Evolutionary conservation across 768 basidiomycete genomes (phyloP).

Genomic region (Chiua virens): DNA sequence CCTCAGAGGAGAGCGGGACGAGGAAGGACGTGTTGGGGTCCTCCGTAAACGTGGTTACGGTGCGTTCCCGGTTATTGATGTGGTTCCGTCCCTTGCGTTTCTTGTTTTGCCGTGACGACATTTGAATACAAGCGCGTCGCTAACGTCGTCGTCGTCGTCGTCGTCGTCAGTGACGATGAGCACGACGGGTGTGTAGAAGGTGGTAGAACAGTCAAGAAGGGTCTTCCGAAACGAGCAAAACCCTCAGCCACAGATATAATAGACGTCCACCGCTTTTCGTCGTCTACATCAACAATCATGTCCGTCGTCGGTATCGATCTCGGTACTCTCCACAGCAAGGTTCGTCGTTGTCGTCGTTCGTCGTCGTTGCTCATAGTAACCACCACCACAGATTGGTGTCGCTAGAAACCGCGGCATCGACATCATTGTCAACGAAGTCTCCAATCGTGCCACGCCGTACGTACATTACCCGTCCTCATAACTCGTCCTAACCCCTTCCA

Average conservation of each 20-base stretch:
- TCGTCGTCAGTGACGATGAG: neutral
- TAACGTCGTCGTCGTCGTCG: neutral
- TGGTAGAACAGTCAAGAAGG: conserved; percentile 29
- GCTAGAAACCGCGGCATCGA: conserved; percentile 96
- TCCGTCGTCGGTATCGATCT: conserved; percentile 96
- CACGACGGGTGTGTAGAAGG: conserved; percentile 16
- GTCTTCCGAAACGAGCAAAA: conserved; percentile 21
- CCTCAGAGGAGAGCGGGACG: conserved; percentile 52
- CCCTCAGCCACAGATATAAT: conserved; percentile 18
- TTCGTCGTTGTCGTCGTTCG: conserved; percentile 21
- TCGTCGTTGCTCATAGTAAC: neutral
- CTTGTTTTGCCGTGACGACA: conserved; percentile 65
- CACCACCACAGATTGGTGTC: conserved; percentile 74
- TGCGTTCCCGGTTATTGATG: conserved; percentile 59
- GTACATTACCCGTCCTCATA: conserved; percentile 29
- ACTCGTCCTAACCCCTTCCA: conserved; percentile 32
- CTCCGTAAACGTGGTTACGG: conserved; percentile 66
- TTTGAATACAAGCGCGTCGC: conserved; percentile 11
- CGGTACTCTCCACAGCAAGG: conserved; percentile 88
- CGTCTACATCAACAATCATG: conserved; percentile 43
- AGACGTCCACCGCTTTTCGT: neutral
- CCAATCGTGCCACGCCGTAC: conserved; percentile 94
- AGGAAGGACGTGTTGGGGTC: conserved; percentile 55
- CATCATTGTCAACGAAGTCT: conserved; percentile 97
- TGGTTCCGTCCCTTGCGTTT: conserved; percentile 59